Base-by-base conservation (phyloP, 495 filamentous ascomycete genomes). In the Articulospora tetracladia region DNA sequence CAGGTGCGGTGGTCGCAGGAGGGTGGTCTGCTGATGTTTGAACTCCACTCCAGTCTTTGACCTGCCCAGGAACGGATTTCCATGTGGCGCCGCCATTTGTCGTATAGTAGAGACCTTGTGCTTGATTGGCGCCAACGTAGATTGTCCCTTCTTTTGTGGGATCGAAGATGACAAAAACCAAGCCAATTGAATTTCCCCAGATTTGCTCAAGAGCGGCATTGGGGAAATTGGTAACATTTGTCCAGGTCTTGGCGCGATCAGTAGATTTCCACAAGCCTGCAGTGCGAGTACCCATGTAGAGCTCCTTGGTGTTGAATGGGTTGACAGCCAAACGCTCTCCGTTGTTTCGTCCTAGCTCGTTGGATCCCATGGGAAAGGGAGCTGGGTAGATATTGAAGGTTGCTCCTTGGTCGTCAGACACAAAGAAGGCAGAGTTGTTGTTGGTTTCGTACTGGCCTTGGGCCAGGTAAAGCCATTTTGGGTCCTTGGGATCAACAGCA, bases 81-180 rank as follows among this genome's bases (percentile, higher is more conserved):
- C 54, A 57, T 15, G 36, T 57, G 13, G 15, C 19, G 4, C 54
- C 54, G 48, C 32, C 26, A 23, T 57, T 39, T 25, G 27, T 57
- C 24, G 54, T 57, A 17, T n/a, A 25, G 23, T 57, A 57, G 15
- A 57, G 22, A 0, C 54, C 54, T 22, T 32, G 39, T 13, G 23
- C 32, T 30, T 46, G 22, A 24, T 57, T 57, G 23, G 26, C 54
- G 23, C 54, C 54, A 15, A 57, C 54, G 25, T 57, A 57, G 54
- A 57, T 47, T 1, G 54, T 57, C 15, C 54, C 54, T 15, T 28
- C 24, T 13, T 57, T 57, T 20, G 39, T 32, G 3, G 54, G 54
- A 28, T 57, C 54, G 34, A 57, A 57, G 48, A 57, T 57, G 7
- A 57, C 54, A 48, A 57, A 57, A 4, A 57, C 54, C 0, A 57